phyloP scores from a whole-genome alignment of 495 filamentous ascomycete species.

The Xylaria palmicola region DNA sequence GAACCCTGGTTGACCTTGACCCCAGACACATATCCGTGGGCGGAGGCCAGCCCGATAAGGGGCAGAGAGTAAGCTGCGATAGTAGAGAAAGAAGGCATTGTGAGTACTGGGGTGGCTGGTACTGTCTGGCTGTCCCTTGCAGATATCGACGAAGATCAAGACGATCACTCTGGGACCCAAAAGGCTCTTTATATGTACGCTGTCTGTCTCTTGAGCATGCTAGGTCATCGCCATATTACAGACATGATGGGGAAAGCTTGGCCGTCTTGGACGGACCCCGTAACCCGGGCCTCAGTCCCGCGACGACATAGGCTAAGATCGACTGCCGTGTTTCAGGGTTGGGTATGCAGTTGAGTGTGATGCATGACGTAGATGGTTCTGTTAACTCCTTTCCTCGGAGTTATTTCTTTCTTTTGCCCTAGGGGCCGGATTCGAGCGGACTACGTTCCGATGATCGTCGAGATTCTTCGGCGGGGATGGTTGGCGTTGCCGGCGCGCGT shows the following conservation, averaged over 20 bases:
- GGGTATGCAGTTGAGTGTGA: too few relatives aligned
- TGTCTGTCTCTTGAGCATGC: not conserved
- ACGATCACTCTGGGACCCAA: not conserved
- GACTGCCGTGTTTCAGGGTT: not conserved
- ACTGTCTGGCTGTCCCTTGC: not conserved
- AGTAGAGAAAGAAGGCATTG: slow-evolving; percentile 10
- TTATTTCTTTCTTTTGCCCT: not conserved
- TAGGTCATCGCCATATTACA: not conserved
- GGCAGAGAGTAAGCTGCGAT: slow-evolving; percentile 12
- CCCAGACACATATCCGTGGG: slow-evolving; percentile 61
- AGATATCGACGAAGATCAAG: slow-evolving; percentile 7
- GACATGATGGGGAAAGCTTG: slow-evolving; percentile 4
- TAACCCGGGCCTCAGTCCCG: not conserved
- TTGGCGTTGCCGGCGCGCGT: not conserved
- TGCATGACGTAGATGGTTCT: not conserved
- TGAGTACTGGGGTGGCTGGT: not conserved
- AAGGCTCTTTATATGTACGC: not conserved
- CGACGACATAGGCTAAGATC: not conserved
- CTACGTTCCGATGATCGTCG: not conserved
- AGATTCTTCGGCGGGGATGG: not conserved
- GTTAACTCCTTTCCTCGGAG: too few relatives aligned
- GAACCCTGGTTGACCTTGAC: slow-evolving; percentile 58
- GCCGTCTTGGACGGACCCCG: not conserved
- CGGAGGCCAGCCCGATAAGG: slow-evolving; percentile 30
- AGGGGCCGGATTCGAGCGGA: not conserved